phyloP scores from a whole-genome alignment of 225 moss, liverwort and hornwort genomes.

The Bryum argenteum region DNA sequence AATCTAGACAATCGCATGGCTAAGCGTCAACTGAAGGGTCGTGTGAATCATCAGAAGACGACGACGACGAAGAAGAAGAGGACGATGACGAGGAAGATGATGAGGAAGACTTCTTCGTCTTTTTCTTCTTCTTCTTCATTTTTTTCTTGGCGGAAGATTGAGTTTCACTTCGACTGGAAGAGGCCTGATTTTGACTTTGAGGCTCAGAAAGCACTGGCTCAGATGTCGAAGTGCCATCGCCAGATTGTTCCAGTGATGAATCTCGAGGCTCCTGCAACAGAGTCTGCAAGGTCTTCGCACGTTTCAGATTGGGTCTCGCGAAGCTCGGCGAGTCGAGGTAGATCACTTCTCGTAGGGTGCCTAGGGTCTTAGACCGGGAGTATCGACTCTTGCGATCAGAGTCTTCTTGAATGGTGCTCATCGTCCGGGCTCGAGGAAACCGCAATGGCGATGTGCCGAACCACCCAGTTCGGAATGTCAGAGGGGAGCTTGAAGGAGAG shows the following conservation, averaged over 20 bases:
- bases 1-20: too few species aligned
- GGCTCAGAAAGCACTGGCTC: background rate
- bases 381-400: constrained; percentile 23
- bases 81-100: constrained; percentile 28
- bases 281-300: constrained; percentile 30
- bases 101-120: constrained; percentile 15
- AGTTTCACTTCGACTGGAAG: constrained; percentile 15
- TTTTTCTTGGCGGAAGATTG: background rate
- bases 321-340: constrained; percentile 49
- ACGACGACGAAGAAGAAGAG: constrained; percentile 7
- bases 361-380: constrained; percentile 29
- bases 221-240: constrained; percentile 3
- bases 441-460: constrained; percentile 31
- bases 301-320: constrained; percentile 25
- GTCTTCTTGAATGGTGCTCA: constrained; percentile 47
- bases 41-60: constrained; percentile 20
- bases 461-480: constrained; percentile 40
- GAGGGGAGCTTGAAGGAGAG: constrained; percentile 47
- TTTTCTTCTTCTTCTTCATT: constrained; percentile 1
- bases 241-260: background rate
- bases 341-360: constrained; percentile 38
- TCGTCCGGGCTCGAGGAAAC: constrained; percentile 40
- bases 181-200: constrained; percentile 10
- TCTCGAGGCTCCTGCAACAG: constrained; percentile 33
- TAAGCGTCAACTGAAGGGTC: background rate